These are phyloP conservation scores for Xylaria intraflava DNA, from an alignment of 495 filamentous ascomycete species.

Conservation along the genomic window DNA sequence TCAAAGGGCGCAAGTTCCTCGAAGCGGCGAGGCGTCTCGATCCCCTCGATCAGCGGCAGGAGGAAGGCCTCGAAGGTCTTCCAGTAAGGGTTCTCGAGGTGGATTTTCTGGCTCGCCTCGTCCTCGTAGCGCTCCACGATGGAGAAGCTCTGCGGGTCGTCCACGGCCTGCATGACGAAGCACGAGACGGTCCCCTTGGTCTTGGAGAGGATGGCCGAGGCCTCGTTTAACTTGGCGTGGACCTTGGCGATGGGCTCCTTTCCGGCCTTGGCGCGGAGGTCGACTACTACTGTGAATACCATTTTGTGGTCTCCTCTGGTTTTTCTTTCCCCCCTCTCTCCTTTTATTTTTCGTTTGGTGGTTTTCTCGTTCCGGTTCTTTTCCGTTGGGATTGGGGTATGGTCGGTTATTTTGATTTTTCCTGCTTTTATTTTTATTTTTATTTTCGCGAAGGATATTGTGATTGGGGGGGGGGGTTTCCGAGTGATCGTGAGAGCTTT, in stretches of 20 bases:
- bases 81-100: constrained; percentile 63
- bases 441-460: too few relatives aligned
- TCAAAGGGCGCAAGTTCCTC: constrained; percentile 49
- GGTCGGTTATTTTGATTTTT: not conserved
- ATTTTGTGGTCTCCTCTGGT: constrained; percentile 27
- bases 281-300: constrained; percentile 53
- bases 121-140: constrained; percentile 62
- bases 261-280: constrained; percentile 56
- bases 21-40: constrained; percentile 58
- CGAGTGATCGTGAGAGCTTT: too few relatives aligned
- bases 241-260: constrained; percentile 53
- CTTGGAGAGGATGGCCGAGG: constrained; percentile 55
- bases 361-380: not conserved
- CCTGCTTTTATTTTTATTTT: too few relatives aligned
- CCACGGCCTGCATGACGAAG: constrained; percentile 60
- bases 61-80: constrained; percentile 65
- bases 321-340: too few relatives aligned
- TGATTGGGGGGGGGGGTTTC: too few relatives aligned
- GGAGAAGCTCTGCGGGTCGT: constrained; percentile 58
- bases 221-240: constrained; percentile 60
- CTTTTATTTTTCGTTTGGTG: not conserved
- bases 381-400: not conserved
- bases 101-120: constrained; percentile 55
- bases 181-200: constrained; percentile 62
- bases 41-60: constrained; percentile 53